A percentile compares a stretch with the other conserved stretches of the same genome.
Conservation (phyloP, 225 moss, liverwort and hornwort genomes). For the Polytrichum formosum region DNA sequence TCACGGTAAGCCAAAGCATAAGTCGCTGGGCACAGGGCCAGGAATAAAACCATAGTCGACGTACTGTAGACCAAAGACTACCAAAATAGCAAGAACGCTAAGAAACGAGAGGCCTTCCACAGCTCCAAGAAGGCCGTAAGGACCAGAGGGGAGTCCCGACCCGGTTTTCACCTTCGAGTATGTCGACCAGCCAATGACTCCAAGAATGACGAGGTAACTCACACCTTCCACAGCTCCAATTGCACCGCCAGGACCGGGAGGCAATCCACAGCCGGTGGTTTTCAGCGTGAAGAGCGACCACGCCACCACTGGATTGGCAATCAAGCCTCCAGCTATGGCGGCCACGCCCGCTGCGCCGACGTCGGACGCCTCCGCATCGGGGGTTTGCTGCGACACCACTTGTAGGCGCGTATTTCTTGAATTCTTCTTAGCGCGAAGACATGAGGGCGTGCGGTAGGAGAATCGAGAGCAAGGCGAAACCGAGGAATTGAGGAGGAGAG, state of each 20-base stretch:
- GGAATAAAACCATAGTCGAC: conserved; percentile 90
- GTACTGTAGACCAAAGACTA: conserved; percentile 83
- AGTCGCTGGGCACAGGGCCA: conserved; percentile 90
- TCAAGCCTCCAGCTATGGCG: conserved; percentile 59
- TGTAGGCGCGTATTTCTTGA: background rate
- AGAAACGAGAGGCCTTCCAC: conserved; percentile 89
- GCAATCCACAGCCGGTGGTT: conserved; percentile 92
- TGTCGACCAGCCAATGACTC: conserved; percentile 71
- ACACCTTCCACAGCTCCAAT: conserved; percentile 90
- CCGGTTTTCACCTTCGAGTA: conserved; percentile 85
- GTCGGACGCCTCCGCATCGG: conserved; percentile 43
- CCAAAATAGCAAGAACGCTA: conserved; percentile 67
- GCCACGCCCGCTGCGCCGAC: conserved; percentile 49
- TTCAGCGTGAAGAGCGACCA: conserved; percentile 95
- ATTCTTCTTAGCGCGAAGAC: background rate
- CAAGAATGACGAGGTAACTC: conserved; percentile 75
- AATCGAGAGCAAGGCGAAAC: background rate
- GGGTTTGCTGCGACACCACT: conserved; percentile 51
- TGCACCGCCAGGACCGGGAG: conserved; percentile 80
- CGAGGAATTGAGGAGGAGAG: background rate
- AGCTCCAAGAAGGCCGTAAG: conserved; percentile 85
- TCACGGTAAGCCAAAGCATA: conserved; percentile 70
- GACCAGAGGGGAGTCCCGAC: conserved; percentile 75
- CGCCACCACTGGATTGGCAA: conserved; percentile 73
- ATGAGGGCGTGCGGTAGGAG: background rate